These are phyloP conservation scores for Gastrodia elata DNA, from an alignment of 106 monocot species.

Conservation along the genomic window DNA sequence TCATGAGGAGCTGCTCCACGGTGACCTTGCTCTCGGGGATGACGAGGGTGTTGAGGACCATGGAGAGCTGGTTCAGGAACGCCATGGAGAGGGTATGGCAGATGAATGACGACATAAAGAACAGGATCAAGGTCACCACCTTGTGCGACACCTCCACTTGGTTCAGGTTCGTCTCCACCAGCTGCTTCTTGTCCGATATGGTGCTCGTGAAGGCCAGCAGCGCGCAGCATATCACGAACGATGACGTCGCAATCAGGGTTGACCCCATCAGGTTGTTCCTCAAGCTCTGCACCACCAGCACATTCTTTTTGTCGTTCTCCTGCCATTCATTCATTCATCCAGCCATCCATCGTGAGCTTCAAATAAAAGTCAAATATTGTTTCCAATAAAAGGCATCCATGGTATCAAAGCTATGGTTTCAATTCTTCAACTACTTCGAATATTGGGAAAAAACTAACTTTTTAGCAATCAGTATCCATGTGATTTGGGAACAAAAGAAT, in stretches of 20 bases:
- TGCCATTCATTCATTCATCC: too few relatives aligned
- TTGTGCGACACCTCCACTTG: conserved; percentile 12
- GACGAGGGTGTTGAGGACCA: conserved; percentile 7
- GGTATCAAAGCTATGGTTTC: too few relatives aligned
- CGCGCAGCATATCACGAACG: conserved; percentile 15
- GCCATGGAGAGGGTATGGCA: conserved; percentile 3
- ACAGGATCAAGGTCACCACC: background rate
- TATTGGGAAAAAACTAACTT: too few relatives aligned
- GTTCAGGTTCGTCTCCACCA: conserved; percentile 2
- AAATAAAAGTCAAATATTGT: too few relatives aligned
- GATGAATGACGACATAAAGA: conserved; percentile 5
- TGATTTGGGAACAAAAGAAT: too few relatives aligned
- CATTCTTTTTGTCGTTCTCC: conserved; percentile 28
- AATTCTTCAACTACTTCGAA: too few relatives aligned
- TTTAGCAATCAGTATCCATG: too few relatives aligned
- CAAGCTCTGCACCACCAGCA: conserved; percentile 16
- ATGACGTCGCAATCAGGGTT: conserved; percentile 13
- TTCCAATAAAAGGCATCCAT: too few relatives aligned
- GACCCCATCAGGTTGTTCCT: conserved; percentile 16
- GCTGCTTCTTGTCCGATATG: conserved; percentile 2
- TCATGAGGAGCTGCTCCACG: background rate
- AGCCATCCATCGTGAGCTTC: too few relatives aligned
- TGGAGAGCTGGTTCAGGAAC: conserved; percentile 11
- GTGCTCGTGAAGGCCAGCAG: conserved; percentile 16
- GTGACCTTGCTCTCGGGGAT: background rate